These are phyloP conservation scores for Penicillium sp. DNA, from an alignment of 2,329 filamentous ascomycete genomes.

Conservation along the genomic window DNA sequence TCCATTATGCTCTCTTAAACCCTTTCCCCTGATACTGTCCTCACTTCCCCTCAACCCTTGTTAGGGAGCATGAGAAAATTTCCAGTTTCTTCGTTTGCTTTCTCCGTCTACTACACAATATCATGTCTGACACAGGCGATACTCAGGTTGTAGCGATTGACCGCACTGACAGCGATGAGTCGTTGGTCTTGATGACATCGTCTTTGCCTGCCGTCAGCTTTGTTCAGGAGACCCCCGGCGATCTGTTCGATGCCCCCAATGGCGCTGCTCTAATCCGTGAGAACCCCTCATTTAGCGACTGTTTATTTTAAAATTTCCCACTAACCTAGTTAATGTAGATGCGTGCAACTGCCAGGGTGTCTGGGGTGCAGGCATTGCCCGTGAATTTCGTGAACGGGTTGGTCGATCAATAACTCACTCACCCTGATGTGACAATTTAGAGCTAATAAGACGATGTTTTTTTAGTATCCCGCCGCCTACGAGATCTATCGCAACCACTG, in stretches of 20 bases:
- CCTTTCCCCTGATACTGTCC: too few relatives aligned
- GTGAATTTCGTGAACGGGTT: conserved; percentile 44
- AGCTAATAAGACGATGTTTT: background rate
- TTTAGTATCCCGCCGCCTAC: conserved; percentile 54
- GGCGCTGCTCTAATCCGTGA: conserved; percentile 53
- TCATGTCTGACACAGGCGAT: background rate
- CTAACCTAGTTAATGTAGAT: conserved; percentile 37
- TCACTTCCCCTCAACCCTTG: background rate
- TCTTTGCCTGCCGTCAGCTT: background rate
- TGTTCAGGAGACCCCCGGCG: conserved; percentile 40
- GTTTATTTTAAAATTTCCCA: background rate
- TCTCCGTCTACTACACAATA: background rate
- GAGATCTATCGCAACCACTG: conserved; percentile 52
- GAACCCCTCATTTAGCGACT: conserved; percentile 13
- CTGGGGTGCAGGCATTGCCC: conserved; percentile 62
- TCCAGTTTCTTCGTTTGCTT: background rate
- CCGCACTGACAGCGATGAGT: background rate
- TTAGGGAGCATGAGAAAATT: background rate
- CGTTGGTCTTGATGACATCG: background rate
- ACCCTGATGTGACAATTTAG: background rate
- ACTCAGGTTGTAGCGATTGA: background rate
- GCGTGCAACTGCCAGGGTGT: conserved; percentile 59
- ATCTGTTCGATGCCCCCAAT: conserved; percentile 56
- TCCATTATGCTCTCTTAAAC: background rate
- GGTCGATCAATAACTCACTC: conserved; percentile 27